Conservation (phyloP, 306 rosid genomes). For the Aeschynomene evenia region DNA sequence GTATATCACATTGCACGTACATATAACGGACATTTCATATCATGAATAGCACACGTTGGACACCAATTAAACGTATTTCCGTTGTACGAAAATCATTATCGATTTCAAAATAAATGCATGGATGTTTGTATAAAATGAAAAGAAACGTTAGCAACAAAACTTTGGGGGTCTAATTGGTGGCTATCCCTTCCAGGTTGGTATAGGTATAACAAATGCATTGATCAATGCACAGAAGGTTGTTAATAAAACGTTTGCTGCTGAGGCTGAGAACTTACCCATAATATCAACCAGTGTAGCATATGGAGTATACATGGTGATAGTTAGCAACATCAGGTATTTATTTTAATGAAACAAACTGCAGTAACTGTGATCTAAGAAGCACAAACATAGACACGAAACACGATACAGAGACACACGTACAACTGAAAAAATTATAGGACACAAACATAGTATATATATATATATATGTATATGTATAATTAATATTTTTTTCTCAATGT, state of each 20-base stretch:
- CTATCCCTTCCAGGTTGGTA: slow-evolving; percentile 63
- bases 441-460: too few species aligned
- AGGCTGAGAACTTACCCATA: slow-evolving; percentile 77
- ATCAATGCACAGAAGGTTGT: slow-evolving; percentile 63
- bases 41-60: too few species aligned
- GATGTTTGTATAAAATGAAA: not conserved
- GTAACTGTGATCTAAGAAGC: not conserved
- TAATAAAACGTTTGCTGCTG: slow-evolving; percentile 56
- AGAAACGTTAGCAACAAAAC: not conserved
- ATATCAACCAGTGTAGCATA: slow-evolving; percentile 78
- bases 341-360: not conserved
- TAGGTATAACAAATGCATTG: slow-evolving; percentile 77
- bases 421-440: too few species aligned
- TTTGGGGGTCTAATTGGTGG: not conserved
- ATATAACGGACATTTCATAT: too few species aligned
- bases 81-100: too few species aligned
- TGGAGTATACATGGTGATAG: slow-evolving; percentile 81
- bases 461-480: too few species aligned
- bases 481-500: too few species aligned
- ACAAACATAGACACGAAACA: too few species aligned
- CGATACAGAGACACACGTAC: too few species aligned
- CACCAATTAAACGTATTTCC: too few species aligned
- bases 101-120: not conserved
- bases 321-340: slow-evolving; percentile 82
- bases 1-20: too few species aligned